A percentile compares a stretch with the other conserved stretches of the same genome.
These are phyloP conservation scores for Conidiobolus incongruus DNA, from an alignment of 371 early-diverging fungal species.

Conservation along the genomic window DNA sequence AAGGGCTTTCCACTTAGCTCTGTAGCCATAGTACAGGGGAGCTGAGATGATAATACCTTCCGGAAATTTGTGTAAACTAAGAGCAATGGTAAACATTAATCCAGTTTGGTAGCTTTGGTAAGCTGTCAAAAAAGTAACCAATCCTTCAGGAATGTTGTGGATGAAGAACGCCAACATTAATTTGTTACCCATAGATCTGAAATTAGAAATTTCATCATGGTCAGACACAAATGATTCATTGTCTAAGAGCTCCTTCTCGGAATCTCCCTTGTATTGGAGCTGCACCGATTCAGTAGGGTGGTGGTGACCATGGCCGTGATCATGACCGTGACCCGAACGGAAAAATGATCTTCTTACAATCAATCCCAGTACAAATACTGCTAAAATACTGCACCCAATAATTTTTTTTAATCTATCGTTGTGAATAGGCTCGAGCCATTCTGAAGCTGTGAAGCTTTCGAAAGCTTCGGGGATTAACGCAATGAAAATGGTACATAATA, in stretches of 20 bases:
- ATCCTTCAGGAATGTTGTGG: constrained; percentile 10
- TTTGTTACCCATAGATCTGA: constrained; percentile 4
- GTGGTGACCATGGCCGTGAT: neutral
- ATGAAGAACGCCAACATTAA: constrained; percentile 5
- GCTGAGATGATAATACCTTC: constrained; percentile 8
- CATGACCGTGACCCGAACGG: neutral
- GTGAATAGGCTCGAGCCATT: too few species aligned
- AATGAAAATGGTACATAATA: constrained; percentile 1
- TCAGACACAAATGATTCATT: neutral
- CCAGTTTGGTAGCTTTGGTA: constrained; percentile 3
- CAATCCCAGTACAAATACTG: neutral
- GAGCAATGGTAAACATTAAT: constrained; percentile 6
- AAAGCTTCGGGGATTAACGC: constrained; percentile 1
- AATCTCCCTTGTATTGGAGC: neutral
- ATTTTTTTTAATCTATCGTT: too few species aligned
- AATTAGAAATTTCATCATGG: too few species aligned
- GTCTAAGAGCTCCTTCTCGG: neutral
- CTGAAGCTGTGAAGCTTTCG: neutral
- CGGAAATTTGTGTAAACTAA: constrained; percentile 9
- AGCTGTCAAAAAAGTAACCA: constrained; percentile 6
- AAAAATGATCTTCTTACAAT: neutral
- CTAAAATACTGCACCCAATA: neutral
- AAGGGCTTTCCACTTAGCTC: constrained; percentile 6
- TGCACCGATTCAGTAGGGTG: neutral
- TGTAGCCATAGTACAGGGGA: constrained; percentile 6